phyloP scores from a whole-genome alignment of 2,329 filamentous ascomycete species.

The Colletotrichum neosansevieriae region DNA sequence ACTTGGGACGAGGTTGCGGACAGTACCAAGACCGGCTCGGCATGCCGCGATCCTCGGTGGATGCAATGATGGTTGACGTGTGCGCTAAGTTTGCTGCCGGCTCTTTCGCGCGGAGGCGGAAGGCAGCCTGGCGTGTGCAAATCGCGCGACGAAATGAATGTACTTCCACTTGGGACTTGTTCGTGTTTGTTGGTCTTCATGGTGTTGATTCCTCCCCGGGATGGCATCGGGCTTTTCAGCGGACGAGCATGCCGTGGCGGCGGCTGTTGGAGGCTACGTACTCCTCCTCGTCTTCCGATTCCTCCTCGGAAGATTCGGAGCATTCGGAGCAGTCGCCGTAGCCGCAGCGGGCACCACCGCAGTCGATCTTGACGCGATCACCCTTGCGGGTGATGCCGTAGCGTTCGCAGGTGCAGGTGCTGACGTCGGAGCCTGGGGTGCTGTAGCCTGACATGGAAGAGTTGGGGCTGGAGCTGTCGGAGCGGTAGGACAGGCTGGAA shows the following conservation, averaged over 20 bases:
- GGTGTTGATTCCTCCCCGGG: conserved; percentile 31
- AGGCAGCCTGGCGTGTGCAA: not conserved
- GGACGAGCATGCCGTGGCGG: conserved; percentile 74
- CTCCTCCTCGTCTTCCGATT: conserved; percentile 58
- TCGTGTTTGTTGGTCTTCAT: conserved; percentile 20
- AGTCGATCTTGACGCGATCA: conserved; percentile 95
- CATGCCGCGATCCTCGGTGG: conserved; percentile 43
- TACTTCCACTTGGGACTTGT: conserved; percentile 45
- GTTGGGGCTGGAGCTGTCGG: conserved; percentile 79
- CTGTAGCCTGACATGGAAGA: conserved; percentile 83
- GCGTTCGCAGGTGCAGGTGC: conserved; percentile 91
- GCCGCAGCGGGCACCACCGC: conserved; percentile 88
- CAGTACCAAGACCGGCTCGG: conserved; percentile 60
- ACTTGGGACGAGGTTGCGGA: conserved; percentile 47
- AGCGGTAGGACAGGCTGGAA: conserved; percentile 78
- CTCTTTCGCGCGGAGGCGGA: conserved; percentile 3
- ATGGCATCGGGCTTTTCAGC: conserved; percentile 41
- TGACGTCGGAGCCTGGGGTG: conserved; percentile 80
- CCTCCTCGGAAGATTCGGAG: conserved; percentile 71
- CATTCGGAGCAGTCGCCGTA: conserved; percentile 79
- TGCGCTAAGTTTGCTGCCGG: conserved; percentile 12
- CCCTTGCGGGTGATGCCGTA: conserved; percentile 96
- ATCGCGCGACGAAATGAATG: conserved; percentile 48
- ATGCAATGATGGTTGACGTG: conserved; percentile 38
- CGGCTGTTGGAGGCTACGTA: conserved; percentile 64